Evolutionary conservation across 2,329 filamentous ascomycete genomes (phyloP).

Genomic region (Colletotrichum sp.): DNA sequence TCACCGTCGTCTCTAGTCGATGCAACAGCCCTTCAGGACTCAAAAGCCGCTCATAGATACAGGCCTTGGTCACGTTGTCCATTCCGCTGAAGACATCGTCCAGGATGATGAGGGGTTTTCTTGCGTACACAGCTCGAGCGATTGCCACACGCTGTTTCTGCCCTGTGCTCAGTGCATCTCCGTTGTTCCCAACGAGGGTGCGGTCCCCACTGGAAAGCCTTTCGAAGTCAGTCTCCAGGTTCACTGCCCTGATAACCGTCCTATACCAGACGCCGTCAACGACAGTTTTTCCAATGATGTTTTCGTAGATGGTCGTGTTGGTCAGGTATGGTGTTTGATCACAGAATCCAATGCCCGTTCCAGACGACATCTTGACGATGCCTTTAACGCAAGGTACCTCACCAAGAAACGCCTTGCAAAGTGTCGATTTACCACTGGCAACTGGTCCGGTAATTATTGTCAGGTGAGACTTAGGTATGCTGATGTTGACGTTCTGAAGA

Average conservation of each 20-base stretch:
- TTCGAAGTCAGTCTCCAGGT: constrained; percentile 33
- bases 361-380: background rate
- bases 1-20: background rate
- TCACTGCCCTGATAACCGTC: constrained; percentile 35
- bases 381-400: background rate
- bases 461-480: background rate
- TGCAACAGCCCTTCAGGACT: constrained; percentile 20
- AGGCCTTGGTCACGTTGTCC: constrained; percentile 34
- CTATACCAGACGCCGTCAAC: constrained; percentile 35
- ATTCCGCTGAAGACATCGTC: constrained; percentile 40
- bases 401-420: background rate
- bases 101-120: constrained; percentile 31
- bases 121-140: constrained; percentile 35
- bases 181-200: constrained; percentile 43
- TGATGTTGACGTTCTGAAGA: background rate
- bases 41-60: constrained; percentile 32
- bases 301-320: constrained; percentile 38
- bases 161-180: constrained; percentile 45
- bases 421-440: background rate
- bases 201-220: constrained; percentile 36
- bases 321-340: constrained; percentile 34
- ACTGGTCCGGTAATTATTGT: background rate
- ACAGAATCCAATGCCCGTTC: constrained; percentile 25
- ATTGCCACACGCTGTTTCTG: constrained; percentile 31
- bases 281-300: constrained; percentile 37